A percentile compares a stretch with the other conserved stretches of the same genome.
phyloP scores from a whole-genome alignment of 768 basidiomycete genomes.

The Mycena olivaceomarginata region DNA sequence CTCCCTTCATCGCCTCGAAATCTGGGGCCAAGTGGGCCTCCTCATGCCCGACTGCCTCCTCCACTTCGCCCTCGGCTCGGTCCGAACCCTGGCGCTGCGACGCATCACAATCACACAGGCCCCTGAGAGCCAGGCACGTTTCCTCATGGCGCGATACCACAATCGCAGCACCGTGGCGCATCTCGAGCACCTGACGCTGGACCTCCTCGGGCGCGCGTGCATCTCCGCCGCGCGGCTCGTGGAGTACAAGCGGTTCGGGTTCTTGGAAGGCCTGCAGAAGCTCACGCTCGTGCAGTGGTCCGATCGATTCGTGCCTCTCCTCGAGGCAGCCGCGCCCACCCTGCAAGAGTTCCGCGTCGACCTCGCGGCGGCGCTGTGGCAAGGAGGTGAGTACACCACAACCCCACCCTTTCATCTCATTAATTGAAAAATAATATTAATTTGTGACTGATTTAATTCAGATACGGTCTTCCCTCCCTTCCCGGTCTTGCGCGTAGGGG shows the following conservation, averaged over 20 bases:
- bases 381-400: not conserved
- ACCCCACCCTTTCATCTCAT: not conserved
- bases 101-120: not conserved
- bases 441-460: not conserved
- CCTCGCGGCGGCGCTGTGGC: slow-evolving; percentile 4
- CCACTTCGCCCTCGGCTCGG: not conserved
- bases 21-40: not conserved
- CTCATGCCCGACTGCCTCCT: not conserved
- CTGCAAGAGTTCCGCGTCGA: not conserved
- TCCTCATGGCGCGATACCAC: not conserved
- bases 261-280: not conserved
- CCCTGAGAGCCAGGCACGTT: not conserved
- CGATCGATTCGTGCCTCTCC: slow-evolving; percentile 1
- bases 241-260: not conserved
- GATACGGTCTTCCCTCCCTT: not conserved
- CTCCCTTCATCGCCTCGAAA: not conserved
- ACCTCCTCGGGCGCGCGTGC: not conserved
- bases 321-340: not conserved
- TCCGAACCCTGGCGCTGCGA: not conserved
- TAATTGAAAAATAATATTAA: not conserved
- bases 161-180: not conserved
- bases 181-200: not conserved
- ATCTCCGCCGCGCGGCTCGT: not conserved
- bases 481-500: not conserved
- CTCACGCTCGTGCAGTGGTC: not conserved